phyloP scores from a whole-genome alignment of 2,329 filamentous ascomycete genomes.

The Trichoderma citrinoviride region DNA sequence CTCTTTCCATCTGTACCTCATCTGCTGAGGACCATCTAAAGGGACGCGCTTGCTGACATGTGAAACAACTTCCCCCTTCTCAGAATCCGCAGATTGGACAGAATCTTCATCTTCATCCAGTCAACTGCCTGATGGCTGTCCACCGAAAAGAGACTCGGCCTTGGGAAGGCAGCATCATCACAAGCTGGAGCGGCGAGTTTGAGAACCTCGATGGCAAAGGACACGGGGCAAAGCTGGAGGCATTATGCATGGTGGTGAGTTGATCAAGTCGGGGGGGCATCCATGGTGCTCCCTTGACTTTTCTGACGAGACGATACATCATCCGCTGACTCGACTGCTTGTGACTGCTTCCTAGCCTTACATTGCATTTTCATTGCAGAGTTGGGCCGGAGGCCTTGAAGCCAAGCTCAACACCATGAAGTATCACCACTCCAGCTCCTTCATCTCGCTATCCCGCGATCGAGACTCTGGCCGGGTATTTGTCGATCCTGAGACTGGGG shows the following conservation, averaged over 20 bases:
- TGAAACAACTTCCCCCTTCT: neutral
- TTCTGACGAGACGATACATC: too few species aligned
- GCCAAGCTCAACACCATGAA: conserved; percentile 70
- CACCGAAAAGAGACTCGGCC: conserved; percentile 68
- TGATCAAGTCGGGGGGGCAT: neutral
- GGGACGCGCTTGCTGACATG: neutral
- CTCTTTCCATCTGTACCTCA: neutral
- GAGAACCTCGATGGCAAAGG: conserved; percentile 78
- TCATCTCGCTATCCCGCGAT: conserved; percentile 74
- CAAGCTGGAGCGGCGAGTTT: conserved; percentile 71
- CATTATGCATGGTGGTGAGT: conserved; percentile 64
- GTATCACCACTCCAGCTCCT: conserved; percentile 66
- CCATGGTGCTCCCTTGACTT: too few species aligned
- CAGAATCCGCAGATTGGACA: conserved; percentile 76
- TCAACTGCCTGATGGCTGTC: conserved; percentile 56
- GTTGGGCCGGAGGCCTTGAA: conserved; percentile 66
- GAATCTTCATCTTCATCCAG: conserved; percentile 80
- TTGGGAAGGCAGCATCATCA: conserved; percentile 76
- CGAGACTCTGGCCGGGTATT: conserved; percentile 72
- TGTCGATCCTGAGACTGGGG: conserved; percentile 65
- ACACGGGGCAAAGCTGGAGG: conserved; percentile 81
- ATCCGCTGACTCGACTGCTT: neutral
- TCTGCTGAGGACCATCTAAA: neutral
- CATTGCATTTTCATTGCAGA: conserved; percentile 58
- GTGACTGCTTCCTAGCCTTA: conserved; percentile 47